A percentile compares a stretch with the other conserved stretches of the same genome.
Conservation (phyloP, 345 rosid genomes). For the Aquilaria yunnanensis region DNA sequence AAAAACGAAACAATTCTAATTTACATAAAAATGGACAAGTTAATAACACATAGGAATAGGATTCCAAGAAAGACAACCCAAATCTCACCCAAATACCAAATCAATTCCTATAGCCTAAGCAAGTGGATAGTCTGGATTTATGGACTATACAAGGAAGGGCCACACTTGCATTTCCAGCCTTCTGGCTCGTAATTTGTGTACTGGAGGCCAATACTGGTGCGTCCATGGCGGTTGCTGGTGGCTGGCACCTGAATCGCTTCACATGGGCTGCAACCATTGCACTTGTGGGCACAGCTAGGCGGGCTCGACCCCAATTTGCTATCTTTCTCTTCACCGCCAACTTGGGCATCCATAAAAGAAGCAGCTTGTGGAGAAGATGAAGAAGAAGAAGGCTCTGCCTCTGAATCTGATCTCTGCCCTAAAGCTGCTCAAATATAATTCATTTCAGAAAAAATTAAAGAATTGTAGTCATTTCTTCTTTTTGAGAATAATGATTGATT, state of each 20-base stretch:
- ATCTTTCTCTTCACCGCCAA: background rate
- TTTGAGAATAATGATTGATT: background rate
- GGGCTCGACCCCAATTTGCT: conserved; percentile 71
- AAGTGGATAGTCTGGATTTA: conserved; percentile 12
- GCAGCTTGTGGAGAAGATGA: background rate
- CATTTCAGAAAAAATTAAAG: too few relatives aligned
- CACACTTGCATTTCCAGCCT: conserved; percentile 86
- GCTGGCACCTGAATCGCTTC: conserved; percentile 72
- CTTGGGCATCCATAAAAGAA: background rate
- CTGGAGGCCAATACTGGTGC: conserved; percentile 27
- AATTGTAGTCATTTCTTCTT: conserved; percentile 4
- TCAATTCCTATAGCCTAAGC: background rate
- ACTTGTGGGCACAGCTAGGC: conserved; percentile 70
- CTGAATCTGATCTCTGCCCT: background rate
- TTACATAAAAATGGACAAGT: background rate
- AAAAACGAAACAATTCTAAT: background rate
- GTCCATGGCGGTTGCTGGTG: conserved; percentile 15
- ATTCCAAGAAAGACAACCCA: too few relatives aligned
- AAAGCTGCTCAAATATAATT: background rate
- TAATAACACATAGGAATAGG: background rate
- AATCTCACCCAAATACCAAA: background rate
- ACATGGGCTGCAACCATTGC: conserved; percentile 75
- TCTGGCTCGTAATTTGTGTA: conserved; percentile 82
- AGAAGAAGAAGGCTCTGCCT: background rate
- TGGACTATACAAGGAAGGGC: conserved; percentile 50